These are phyloP conservation scores for Paraglomus occultum DNA, from an alignment of 192 early-diverging fungal species.

Conservation along the genomic window DNA sequence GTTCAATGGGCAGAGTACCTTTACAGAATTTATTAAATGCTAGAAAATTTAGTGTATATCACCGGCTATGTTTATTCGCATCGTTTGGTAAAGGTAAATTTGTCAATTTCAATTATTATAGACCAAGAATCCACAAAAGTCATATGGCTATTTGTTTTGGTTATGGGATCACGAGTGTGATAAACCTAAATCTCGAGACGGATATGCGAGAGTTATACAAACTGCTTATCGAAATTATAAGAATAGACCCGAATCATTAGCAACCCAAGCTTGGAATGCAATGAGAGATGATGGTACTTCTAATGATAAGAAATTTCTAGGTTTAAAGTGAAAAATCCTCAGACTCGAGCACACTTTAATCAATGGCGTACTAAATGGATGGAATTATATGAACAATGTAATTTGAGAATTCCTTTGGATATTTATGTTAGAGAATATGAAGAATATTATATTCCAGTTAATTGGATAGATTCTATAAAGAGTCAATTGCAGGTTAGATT, in stretches of 20 bases:
- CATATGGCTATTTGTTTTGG: background rate
- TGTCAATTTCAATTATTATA: conserved; percentile 5
- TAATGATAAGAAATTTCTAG: background rate
- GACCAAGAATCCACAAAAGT: conserved; percentile 11
- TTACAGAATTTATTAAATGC: background rate
- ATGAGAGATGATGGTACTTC: background rate
- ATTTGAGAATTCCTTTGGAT: background rate
- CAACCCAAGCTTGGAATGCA: background rate
- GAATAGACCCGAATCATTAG: background rate
- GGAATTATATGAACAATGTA: background rate
- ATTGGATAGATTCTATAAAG: background rate
- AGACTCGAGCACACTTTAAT: conserved; percentile 10
- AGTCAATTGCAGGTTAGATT: no score
- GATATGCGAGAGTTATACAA: background rate
- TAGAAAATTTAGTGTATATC: conserved; percentile 6
- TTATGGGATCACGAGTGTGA: conserved; percentile 1
- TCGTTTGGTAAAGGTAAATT: background rate
- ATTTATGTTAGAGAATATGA: conserved; percentile 2
- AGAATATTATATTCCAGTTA: conserved; percentile 7
- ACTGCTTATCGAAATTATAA: background rate
- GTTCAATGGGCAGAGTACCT: background rate
- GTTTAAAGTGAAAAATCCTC: conserved; percentile 16
- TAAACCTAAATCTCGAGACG: conserved; percentile 7
- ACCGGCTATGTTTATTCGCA: background rate
- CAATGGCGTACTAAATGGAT: conserved; percentile 17